Percentiles rank a stretch among this genome's conserved stretches.
These are phyloP conservation scores for Mycena haematopus DNA, from an alignment of 768 basidiomycete species.

Conservation along the genomic window DNA sequence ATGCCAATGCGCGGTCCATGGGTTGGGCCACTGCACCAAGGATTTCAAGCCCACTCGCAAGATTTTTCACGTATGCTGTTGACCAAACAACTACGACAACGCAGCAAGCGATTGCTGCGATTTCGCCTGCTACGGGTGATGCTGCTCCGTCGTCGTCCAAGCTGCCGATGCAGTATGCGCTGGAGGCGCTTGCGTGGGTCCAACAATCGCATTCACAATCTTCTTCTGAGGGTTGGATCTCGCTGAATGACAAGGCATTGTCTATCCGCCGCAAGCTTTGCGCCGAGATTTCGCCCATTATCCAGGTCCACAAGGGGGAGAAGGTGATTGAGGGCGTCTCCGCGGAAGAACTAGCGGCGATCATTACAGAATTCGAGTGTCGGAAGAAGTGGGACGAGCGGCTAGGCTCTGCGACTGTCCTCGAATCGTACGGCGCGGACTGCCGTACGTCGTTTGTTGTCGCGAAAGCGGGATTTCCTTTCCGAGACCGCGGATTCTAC, in stretches of 20 bases:
- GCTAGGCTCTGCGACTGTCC: slow-evolving; percentile 68
- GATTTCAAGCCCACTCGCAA: slow-evolving; percentile 71
- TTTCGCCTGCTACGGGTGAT: slow-evolving; percentile 60
- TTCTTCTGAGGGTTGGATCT: slow-evolving; percentile 72
- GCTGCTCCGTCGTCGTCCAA: slow-evolving; percentile 60
- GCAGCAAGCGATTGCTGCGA: slow-evolving; percentile 79
- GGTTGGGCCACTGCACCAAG: slow-evolving; percentile 66
- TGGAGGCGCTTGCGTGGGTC: slow-evolving; percentile 83
- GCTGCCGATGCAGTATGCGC: slow-evolving; percentile 78
- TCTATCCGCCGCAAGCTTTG: slow-evolving; percentile 78
- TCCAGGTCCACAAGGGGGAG: slow-evolving; percentile 87
- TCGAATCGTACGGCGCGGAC: slow-evolving; percentile 82
- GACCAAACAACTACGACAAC: slow-evolving; percentile 78
- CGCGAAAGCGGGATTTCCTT: slow-evolving; percentile 85
- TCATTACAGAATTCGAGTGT: slow-evolving; percentile 72
- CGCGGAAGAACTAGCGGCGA: slow-evolving; percentile 86
- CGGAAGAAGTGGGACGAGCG: slow-evolving; percentile 88
- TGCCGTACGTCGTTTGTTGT: slow-evolving; percentile 75
- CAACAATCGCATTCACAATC: slow-evolving; percentile 72
- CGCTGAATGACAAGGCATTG: slow-evolving; percentile 78
- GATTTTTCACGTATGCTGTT: slow-evolving; percentile 77
- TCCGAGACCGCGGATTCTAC: slow-evolving; percentile 88
- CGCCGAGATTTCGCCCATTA: slow-evolving; percentile 76
- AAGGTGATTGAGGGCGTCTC: slow-evolving; percentile 94
- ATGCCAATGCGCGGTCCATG: slow-evolving; percentile 32